A percentile compares a stretch with the other conserved stretches of the same genome.
Evolutionary conservation across 1,139 yeast genomes (phyloP).

Genomic region (Magnusiomyces suaveolens): DNA sequence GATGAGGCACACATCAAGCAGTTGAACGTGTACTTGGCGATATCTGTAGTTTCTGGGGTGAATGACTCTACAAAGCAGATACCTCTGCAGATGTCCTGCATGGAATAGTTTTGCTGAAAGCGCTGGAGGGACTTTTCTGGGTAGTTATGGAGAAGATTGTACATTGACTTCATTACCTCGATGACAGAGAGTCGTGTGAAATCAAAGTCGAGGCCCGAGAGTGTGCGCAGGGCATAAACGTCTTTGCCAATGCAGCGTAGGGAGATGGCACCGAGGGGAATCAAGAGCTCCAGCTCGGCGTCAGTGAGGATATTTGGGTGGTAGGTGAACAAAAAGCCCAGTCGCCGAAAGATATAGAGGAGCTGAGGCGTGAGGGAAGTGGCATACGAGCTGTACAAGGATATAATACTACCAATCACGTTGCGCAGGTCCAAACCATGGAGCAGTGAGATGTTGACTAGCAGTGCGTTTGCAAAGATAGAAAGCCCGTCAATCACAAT

Average conservation of each 20-base stretch:
- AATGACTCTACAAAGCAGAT: neutral
- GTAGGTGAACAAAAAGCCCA: conserved; percentile 1
- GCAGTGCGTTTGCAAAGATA: conserved; percentile 2
- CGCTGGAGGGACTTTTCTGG: neutral
- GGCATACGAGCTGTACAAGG: neutral
- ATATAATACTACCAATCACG: neutral
- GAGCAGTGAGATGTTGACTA: neutral
- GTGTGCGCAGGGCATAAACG: neutral
- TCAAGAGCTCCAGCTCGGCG: neutral
- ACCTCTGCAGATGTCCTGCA: neutral
- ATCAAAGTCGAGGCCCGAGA: neutral
- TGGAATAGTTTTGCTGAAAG: neutral
- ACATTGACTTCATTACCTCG: neutral
- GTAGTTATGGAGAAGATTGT: conserved; percentile 1
- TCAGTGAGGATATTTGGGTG: neutral
- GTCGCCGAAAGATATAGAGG: neutral
- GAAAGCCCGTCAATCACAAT: neutral
- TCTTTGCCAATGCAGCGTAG: neutral
- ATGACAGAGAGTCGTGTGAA: neutral
- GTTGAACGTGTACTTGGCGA: neutral
- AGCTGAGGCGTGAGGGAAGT: neutral
- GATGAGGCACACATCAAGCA: neutral
- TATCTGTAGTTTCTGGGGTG: neutral
- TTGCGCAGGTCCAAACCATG: neutral
- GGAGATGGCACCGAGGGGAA: neutral